Evolutionary conservation across 2,329 filamentous ascomycete genomes (phyloP).

Genomic region (Chalara sp.): DNA sequence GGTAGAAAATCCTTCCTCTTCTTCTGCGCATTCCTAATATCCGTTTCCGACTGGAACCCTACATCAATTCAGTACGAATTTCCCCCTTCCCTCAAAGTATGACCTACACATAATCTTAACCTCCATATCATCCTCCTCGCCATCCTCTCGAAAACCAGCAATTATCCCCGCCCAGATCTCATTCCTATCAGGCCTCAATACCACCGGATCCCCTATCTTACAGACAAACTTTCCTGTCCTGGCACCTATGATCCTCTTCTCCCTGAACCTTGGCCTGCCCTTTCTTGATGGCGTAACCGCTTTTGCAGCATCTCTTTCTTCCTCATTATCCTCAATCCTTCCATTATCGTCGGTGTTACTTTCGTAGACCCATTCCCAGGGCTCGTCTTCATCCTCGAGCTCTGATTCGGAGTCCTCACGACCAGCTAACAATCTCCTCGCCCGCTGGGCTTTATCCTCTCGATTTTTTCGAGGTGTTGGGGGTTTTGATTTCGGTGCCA

Average conservation of each 20-base stretch:
- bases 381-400: slow-evolving; percentile 62
- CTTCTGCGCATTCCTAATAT: slow-evolving; percentile 77
- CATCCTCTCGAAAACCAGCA: slow-evolving; percentile 68
- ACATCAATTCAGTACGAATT: slow-evolving; percentile 4
- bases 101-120: slow-evolving; percentile 57
- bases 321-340: slow-evolving; percentile 14
- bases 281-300: slow-evolving; percentile 19
- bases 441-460: slow-evolving; percentile 28
- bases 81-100: not conserved
- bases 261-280: slow-evolving; percentile 21
- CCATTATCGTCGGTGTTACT: slow-evolving; percentile 1
- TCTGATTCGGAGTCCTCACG: slow-evolving; percentile 86
- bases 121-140: slow-evolving; percentile 60
- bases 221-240: slow-evolving; percentile 74
- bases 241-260: slow-evolving; percentile 65
- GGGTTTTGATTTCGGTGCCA: slow-evolving; percentile 1
- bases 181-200: slow-evolving; percentile 72
- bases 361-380: slow-evolving; percentile 77
- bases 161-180: slow-evolving; percentile 92
- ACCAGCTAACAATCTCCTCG: slow-evolving; percentile 32
- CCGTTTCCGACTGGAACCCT: slow-evolving; percentile 41
- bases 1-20: slow-evolving; percentile 74
- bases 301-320: slow-evolving; percentile 8
- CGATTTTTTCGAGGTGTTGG: slow-evolving; percentile 23
- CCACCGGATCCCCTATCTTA: slow-evolving; percentile 71